A percentile compares a stretch with the other conserved stretches of the same genome.
Evolutionary conservation across 768 basidiomycete genomes (phyloP).

Genomic region (Mycena polygramma): DNA sequence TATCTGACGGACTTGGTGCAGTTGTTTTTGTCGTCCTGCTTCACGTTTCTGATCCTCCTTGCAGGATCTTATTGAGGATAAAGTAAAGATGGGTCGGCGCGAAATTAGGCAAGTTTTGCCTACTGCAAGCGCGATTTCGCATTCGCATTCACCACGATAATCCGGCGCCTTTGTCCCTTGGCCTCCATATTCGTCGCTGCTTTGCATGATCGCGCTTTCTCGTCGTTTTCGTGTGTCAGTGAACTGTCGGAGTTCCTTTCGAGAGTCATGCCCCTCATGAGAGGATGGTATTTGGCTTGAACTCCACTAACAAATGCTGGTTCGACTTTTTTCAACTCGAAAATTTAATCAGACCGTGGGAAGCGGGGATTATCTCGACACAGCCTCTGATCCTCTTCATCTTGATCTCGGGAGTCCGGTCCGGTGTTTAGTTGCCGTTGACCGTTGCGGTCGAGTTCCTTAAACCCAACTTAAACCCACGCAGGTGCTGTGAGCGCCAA

Average conservation of each 20-base stretch:
- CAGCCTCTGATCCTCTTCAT: background rate
- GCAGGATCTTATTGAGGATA: conserved; percentile 73
- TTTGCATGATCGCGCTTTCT: no score
- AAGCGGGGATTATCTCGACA: background rate
- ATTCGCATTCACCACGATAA: background rate
- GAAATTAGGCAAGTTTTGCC: conserved; percentile 75
- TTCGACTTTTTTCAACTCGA: no score
- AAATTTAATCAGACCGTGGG: no score
- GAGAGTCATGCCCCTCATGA: no score
- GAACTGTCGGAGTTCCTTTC: no score
- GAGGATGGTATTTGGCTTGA: no score
- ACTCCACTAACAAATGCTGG: no score
- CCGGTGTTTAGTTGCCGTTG: background rate
- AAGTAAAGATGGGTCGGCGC: conserved; percentile 65
- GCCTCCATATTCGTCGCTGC: no score
- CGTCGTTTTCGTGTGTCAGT: no score
- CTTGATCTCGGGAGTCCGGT: background rate
- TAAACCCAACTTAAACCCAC: conserved; percentile 3
- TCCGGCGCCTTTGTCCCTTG: background rate
- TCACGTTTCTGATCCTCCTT: conserved; percentile 11
- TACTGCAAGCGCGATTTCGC: conserved; percentile 21
- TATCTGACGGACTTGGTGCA: conserved; percentile 71
- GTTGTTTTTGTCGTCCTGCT: conserved; percentile 18
- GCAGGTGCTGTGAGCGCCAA: conserved; percentile 3
- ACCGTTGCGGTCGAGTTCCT: background rate